Base-by-base conservation (phyloP, 345 rosid genomes). In the Aurinia saxatilis region DNA sequence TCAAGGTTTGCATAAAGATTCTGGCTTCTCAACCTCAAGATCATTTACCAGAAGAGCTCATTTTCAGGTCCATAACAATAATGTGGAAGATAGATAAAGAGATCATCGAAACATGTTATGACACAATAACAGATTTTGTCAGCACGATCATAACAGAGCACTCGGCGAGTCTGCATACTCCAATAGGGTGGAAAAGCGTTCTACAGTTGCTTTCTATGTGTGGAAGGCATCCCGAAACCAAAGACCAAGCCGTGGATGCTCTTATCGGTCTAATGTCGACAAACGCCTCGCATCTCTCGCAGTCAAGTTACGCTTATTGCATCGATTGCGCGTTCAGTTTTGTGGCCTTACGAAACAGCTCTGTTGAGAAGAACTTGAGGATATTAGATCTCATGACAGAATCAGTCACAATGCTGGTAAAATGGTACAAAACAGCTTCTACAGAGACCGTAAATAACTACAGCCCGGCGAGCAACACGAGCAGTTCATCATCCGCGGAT, bases 41-140 rank as follows among this genome's bases (percentile, higher is more conserved):
- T 0, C 75, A 55, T 59, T 11, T 70, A 13, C 65, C 84, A 1
- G 97, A 90, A 60, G 97, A 92, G 70, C 64, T 76, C 5, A 78
- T 89, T 36, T 89, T 92, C 73, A 85, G 82, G 65, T 85, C 97
- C 2, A 84, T 90, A 57, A 82, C 81, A 19, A 39, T 93, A 52
- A 93, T 87, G 97, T 87, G 95, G 91, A 85, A 82, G 68, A 81
- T 90, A 9, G 97, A 93, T 48, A 93, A 90, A 62, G 95, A 93
- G 34, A 78, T 85, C 33, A 89, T 93, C 0, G 95, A 93, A 5
- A 81, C 88, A 1, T 85, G 90, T 27, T 74, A 77, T 9, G 86
- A 77, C 56, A 18, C 57, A 52, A 85, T 93, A 65, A 79, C 79
- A 8, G 80, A 84, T 57, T 77, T 84, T 1, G 77, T 79, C 2